Percentiles rank a stretch among this genome's conserved stretches.
Conservation (phyloP, 2,329 filamentous ascomycete species). For the Aureobasidium zeae region DNA sequence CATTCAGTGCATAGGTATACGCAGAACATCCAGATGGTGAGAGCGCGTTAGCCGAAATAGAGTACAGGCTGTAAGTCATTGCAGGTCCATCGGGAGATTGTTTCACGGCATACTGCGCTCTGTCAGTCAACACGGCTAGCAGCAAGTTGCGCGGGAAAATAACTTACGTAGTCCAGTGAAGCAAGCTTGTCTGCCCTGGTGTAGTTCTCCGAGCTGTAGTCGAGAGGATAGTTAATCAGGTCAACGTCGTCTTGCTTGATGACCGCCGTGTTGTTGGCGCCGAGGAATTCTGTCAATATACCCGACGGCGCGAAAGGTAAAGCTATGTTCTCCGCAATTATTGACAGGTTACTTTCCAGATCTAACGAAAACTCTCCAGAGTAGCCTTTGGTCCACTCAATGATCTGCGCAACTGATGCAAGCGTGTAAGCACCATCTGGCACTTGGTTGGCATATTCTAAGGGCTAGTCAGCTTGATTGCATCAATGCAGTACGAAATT, state of each 20-base stretch:
- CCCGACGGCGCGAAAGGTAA: slow-evolving; percentile 18
- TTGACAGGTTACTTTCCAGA: slow-evolving; percentile 16
- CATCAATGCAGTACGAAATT: background rate
- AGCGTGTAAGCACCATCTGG: slow-evolving; percentile 18
- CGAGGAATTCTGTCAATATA: slow-evolving; percentile 17
- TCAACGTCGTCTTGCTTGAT: slow-evolving; percentile 65
- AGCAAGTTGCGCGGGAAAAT: background rate
- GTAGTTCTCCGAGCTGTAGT: slow-evolving; percentile 39
- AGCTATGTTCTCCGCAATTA: slow-evolving; percentile 17
- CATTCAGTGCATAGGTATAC: slow-evolving; percentile 58
- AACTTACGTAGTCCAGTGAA: slow-evolving; percentile 45
- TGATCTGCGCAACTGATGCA: slow-evolving; percentile 18
- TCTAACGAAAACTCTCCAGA: slow-evolving; percentile 17
- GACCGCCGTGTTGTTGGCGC: slow-evolving; percentile 19
- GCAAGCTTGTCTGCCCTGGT: slow-evolving; percentile 40
- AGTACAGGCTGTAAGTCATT: slow-evolving; percentile 65
- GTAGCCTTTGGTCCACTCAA: slow-evolving; percentile 17
- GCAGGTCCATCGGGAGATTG: slow-evolving; percentile 60
- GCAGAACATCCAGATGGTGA: slow-evolving; percentile 58
- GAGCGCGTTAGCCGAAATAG: slow-evolving; percentile 55
- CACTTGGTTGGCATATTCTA: slow-evolving; percentile 54
- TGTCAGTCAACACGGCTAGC: background rate
- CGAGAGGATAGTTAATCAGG: slow-evolving; percentile 53
- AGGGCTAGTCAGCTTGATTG: slow-evolving; percentile 34
- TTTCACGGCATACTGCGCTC: slow-evolving; percentile 42